Percentiles rank a stretch among this genome's conserved stretches.
Conservation (phyloP, 2,329 filamentous ascomycete genomes). For the Paraconiothyrium sp. region DNA sequence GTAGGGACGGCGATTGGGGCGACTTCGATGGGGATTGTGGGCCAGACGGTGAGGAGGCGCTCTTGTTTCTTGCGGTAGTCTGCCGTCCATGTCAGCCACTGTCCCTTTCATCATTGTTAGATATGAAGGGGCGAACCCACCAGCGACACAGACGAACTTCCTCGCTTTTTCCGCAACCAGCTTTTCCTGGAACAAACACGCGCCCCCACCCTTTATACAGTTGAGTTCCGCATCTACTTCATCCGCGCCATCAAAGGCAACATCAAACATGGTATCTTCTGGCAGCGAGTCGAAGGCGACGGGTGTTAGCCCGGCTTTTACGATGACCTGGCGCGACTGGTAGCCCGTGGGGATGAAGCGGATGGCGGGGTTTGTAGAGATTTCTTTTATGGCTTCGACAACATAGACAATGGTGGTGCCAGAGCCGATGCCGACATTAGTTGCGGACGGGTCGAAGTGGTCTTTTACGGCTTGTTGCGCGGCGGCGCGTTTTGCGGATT, state of each 20-base stretch:
- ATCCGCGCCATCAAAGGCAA: conserved; percentile 95
- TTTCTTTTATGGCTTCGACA: conserved; percentile 75
- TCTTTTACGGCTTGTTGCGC: conserved; percentile 77
- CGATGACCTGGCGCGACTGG: conserved; percentile 88
- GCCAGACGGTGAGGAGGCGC: conserved; percentile 79
- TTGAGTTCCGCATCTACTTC: conserved; percentile 96
- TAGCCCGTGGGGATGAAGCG: conserved; percentile 92
- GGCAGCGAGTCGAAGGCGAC: conserved; percentile 81
- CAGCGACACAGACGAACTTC: conserved; percentile 88
- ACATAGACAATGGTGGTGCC: conserved; percentile 86
- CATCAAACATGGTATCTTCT: conserved; percentile 73
- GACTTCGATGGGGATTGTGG: conserved; percentile 90
- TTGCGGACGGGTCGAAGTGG: conserved; percentile 71
- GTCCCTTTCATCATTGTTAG: not conserved
- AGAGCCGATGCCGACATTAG: conserved; percentile 80
- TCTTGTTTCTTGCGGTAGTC: conserved; percentile 91
- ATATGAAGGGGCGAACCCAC: conserved; percentile 54
- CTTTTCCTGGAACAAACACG: conserved; percentile 98
- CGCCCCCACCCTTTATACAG: conserved; percentile 96
- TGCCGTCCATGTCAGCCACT: conserved; percentile 37
- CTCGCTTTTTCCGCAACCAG: conserved; percentile 85
- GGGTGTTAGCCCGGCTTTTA: conserved; percentile 77
- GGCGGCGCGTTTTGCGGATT: conserved; percentile 78
- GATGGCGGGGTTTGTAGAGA: conserved; percentile 62
- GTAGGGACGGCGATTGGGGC: conserved; percentile 82